Conservation (phyloP, 257 asterid species). For the Solanum sitiens region DNA sequence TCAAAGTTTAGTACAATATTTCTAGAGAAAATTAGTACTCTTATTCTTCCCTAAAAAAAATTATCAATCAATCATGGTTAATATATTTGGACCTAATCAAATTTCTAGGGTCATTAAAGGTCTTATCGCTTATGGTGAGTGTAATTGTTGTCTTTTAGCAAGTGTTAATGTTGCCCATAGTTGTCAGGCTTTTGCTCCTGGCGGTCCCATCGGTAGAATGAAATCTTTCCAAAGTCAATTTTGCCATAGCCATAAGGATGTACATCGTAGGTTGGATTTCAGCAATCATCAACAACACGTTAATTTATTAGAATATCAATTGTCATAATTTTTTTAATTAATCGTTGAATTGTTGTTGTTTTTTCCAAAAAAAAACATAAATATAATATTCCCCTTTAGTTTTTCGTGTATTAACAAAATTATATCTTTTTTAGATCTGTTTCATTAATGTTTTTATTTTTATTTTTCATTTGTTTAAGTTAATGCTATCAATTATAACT, state of each 20-base stretch:
- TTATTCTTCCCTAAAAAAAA: not conserved
- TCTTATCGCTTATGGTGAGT: not conserved
- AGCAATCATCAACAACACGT: not conserved
- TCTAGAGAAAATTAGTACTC: not conserved
- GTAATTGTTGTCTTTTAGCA: not conserved
- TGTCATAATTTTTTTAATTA: too few relatives aligned
- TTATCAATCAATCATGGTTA: not conserved
- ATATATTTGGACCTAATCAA: not conserved
- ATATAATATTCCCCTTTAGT: too few relatives aligned
- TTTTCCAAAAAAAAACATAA: too few relatives aligned
- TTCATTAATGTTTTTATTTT: too few relatives aligned
- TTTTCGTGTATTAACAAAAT: too few relatives aligned
- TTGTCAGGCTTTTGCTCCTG: not conserved
- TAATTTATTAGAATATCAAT: not conserved
- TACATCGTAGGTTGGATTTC: not conserved
- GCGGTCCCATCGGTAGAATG: not conserved
- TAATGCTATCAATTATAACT: too few relatives aligned
- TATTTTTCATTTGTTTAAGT: too few relatives aligned
- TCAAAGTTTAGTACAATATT: not conserved
- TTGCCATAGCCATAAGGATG: not conserved
- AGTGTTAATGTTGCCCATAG: not conserved
- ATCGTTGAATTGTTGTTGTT: too few relatives aligned
- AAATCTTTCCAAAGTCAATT: not conserved
- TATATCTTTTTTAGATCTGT: too few relatives aligned
- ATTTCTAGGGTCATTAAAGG: not conserved